phyloP scores from a whole-genome alignment of 257 asterid species.

The Striga asiatica region DNA sequence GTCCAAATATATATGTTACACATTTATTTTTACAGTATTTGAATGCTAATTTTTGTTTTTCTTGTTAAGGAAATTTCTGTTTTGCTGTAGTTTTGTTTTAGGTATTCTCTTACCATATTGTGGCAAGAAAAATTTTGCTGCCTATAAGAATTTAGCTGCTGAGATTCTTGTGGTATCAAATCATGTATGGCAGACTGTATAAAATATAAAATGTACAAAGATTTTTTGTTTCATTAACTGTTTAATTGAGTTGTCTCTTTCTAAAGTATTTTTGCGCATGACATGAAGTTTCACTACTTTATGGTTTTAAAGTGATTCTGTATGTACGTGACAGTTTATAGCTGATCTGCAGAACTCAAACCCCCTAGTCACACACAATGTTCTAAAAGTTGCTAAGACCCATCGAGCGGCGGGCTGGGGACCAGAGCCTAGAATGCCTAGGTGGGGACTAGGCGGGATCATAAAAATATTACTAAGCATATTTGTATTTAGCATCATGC shows the following conservation, averaged over 20 bases:
- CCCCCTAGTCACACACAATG: too few relatives aligned
- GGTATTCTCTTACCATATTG: background rate
- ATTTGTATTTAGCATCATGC: too few relatives aligned
- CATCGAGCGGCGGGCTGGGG: too few relatives aligned
- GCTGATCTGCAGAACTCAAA: background rate
- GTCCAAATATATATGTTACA: background rate
- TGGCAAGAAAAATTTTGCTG: background rate
- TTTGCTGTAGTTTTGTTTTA: background rate
- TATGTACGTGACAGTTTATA: background rate
- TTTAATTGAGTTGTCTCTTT: background rate
- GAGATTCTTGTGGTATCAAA: background rate
- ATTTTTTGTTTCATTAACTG: background rate
- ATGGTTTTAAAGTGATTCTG: background rate
- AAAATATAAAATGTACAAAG: background rate
- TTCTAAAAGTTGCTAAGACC: too few relatives aligned
- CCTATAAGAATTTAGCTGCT: background rate
- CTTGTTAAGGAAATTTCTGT: background rate
- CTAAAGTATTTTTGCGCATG: background rate
- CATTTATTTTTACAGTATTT: background rate
- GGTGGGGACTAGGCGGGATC: too few relatives aligned
- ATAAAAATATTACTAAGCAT: too few relatives aligned
- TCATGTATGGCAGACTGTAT: background rate
- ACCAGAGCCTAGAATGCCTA: too few relatives aligned
- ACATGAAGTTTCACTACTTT: slow-evolving; percentile 3
- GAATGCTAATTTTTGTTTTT: background rate